A percentile compares a stretch with the other conserved stretches of the same genome.
These are phyloP conservation scores for Lobosporangium transversale DNA, from an alignment of 192 early-diverging fungal genomes.

Conservation along the genomic window DNA sequence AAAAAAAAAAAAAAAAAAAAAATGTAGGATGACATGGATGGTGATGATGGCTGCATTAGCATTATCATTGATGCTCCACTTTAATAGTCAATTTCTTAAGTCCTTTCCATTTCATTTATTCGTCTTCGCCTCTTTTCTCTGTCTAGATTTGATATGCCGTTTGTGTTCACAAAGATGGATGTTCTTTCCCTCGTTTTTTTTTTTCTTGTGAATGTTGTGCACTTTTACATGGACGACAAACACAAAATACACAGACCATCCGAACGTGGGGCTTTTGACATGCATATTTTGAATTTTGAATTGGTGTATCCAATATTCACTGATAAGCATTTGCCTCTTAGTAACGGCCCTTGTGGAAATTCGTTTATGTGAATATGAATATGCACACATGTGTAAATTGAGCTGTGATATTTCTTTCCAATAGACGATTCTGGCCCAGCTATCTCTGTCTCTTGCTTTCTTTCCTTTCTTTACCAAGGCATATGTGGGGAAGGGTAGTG, in stretches of 20 bases:
- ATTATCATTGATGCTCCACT: too few relatives aligned
- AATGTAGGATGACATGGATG: too few relatives aligned
- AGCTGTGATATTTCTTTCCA: neutral
- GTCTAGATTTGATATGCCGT: neutral
- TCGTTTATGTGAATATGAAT: neutral
- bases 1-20: conserved; percentile 1
- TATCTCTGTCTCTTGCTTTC: neutral
- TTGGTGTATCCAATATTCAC: too few relatives aligned
- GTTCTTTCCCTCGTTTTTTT: conserved; percentile 12
- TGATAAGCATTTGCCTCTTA: too few relatives aligned
- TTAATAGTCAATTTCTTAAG: neutral
- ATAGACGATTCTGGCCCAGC: neutral
- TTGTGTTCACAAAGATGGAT: neutral
- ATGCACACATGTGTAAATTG: neutral
- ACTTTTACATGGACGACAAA: too few relatives aligned
- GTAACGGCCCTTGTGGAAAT: too few relatives aligned
- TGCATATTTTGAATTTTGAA: too few relatives aligned
- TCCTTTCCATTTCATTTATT: neutral
- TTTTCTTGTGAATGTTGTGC: neutral
- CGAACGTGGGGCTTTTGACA: neutral
- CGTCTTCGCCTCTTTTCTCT: neutral
- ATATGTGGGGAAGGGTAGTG: neutral
- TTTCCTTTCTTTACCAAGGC: neutral
- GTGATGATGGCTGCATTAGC: too few relatives aligned
- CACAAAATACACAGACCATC: conserved; percentile 24